Evolutionary conservation across 345 rosid genomes (phyloP).

Genomic region (Turritis glabra): DNA sequence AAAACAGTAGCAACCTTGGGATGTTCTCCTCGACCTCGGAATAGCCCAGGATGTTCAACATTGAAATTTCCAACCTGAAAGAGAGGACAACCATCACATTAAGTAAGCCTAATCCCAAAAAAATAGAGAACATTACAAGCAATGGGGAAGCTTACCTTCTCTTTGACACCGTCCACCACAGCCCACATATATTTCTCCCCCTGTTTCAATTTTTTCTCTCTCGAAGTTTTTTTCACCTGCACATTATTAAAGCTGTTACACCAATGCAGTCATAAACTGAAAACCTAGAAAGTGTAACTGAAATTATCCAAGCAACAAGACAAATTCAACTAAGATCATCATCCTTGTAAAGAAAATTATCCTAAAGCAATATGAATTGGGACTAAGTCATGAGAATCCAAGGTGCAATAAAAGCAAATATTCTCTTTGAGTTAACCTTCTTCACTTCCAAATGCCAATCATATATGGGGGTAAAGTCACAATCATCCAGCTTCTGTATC

Average conservation of each 20-base stretch:
- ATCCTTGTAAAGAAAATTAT: background rate
- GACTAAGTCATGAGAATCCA: background rate
- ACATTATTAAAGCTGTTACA: constrained; percentile 24
- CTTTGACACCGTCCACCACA: constrained; percentile 80
- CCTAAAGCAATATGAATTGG: background rate
- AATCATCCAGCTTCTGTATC: constrained; percentile 64
- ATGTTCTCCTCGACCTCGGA: constrained; percentile 91
- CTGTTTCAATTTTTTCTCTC: constrained; percentile 68
- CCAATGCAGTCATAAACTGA: background rate
- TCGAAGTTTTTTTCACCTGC: constrained; percentile 76
- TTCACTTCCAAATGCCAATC: constrained; percentile 82
- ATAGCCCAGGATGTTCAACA: constrained; percentile 91
- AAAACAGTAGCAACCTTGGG: constrained; percentile 60
- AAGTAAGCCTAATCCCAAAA: background rate
- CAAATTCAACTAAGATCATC: background rate
- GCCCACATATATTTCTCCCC: constrained; percentile 98
- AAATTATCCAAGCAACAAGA: background rate
- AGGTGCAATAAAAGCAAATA: background rate
- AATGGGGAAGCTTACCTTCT: constrained; percentile 55
- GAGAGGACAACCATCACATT: background rate
- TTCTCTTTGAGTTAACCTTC: constrained; percentile 45
- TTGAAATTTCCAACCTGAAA: constrained; percentile 85
- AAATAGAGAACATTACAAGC: background rate
- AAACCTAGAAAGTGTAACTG: background rate
- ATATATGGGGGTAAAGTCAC: constrained; percentile 82